Conservation (phyloP, 805 yeast species). For the Wickerhamiella shivajii region DNA sequence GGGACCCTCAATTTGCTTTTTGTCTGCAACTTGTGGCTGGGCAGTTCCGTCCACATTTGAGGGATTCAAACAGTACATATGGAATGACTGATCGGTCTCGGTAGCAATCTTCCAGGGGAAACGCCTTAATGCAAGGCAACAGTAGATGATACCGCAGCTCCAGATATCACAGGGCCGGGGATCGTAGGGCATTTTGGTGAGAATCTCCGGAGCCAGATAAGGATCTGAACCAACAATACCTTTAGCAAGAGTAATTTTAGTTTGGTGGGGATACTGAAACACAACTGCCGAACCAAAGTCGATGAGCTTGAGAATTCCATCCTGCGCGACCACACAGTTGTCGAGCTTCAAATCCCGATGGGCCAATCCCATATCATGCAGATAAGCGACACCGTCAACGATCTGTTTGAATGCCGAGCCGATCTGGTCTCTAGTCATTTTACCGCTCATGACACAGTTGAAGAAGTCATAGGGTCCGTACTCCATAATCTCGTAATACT, state of each 20-base stretch:
- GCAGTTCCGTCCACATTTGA: conserved; percentile 16
- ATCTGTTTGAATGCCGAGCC: conserved; percentile 77
- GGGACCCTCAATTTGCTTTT: conserved; percentile 42
- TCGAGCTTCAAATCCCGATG: conserved; percentile 89
- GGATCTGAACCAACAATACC: conserved; percentile 97
- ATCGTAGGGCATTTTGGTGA: conserved; percentile 46
- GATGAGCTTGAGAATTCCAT: conserved; percentile 71
- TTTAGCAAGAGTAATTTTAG: conserved; percentile 45
- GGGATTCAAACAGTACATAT: conserved; percentile 34
- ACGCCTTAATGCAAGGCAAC: conserved; percentile 74
- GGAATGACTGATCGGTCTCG: conserved; percentile 55
- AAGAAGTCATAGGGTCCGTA: conserved; percentile 86
- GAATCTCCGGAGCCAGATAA: conserved; percentile 84
- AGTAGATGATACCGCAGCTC: conserved; percentile 84
- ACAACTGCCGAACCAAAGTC: conserved; percentile 91
- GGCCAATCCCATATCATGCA: conserved; percentile 74
- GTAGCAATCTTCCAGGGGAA: conserved; percentile 97
- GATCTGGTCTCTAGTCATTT: conserved; percentile 55
- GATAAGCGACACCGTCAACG: conserved; percentile 53
- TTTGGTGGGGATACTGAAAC: conserved; percentile 51
- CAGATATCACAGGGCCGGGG: conserved; percentile 83
- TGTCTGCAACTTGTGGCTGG: conserved; percentile 16
- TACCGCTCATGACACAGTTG: conserved; percentile 80
- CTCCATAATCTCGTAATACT: conserved; percentile 74
- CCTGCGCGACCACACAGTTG: conserved; percentile 67